A percentile compares a stretch with the other conserved stretches of the same genome.
These are phyloP conservation scores for Lathyrus oleraceus DNA, from an alignment of 306 rosid genomes.

Conservation along the genomic window DNA sequence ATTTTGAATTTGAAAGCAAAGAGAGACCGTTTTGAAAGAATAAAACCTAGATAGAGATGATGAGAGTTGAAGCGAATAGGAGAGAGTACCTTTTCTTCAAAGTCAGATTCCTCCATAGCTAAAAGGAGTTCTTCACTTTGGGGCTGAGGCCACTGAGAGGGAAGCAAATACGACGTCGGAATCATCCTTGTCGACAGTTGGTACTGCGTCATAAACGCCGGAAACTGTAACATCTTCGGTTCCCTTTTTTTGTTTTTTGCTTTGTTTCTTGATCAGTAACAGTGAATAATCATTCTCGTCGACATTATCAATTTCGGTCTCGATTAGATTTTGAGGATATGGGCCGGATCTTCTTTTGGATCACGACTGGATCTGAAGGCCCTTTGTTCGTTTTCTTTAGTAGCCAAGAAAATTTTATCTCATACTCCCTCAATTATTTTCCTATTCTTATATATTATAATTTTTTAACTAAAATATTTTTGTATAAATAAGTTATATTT, in stretches of 20 bases:
- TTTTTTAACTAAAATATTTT: no score
- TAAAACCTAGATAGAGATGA: not conserved
- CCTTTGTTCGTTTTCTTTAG: not conserved
- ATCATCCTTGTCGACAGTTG: constrained; percentile 72
- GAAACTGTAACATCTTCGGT: constrained; percentile 74
- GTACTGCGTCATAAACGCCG: constrained; percentile 88
- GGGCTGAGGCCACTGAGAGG: constrained; percentile 90
- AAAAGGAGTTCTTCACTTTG: constrained; percentile 89
- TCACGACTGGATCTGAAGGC: not conserved
- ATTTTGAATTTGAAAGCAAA: not conserved
- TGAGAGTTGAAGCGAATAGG: not conserved
- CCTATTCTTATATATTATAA: no score
- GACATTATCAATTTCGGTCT: no score
- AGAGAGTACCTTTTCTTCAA: constrained; percentile 70
- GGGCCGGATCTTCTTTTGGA: not conserved
- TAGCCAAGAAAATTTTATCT: no score
- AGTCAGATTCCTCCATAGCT: constrained; percentile 89
- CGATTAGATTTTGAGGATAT: no score
- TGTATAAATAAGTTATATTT: no score
- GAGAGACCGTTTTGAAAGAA: not conserved
- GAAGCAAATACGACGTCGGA: constrained; percentile 83
- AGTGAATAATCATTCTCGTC: not conserved
- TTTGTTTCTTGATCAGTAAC: not conserved
- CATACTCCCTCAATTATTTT: no score
- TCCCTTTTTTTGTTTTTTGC: no score